These are phyloP conservation scores for Basipetospora chlamydospora DNA, from an alignment of 2,329 filamentous ascomycete genomes.

Conservation along the genomic window DNA sequence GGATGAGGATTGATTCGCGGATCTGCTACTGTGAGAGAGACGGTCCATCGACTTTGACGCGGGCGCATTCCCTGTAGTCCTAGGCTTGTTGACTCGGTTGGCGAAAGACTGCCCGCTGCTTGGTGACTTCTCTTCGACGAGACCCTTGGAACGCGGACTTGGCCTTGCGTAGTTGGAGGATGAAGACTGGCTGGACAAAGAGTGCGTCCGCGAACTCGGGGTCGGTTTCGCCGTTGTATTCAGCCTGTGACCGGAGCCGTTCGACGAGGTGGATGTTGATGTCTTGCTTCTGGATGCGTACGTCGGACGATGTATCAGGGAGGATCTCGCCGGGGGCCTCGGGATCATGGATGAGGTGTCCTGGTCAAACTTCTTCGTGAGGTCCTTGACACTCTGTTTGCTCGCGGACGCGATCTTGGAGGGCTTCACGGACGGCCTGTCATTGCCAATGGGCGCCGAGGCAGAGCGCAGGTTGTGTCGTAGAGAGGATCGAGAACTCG, in stretches of 20 bases:
- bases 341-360: slow-evolving; percentile 20
- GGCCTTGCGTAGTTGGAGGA: background rate
- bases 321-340: slow-evolving; percentile 2
- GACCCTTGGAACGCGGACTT: too few relatives aligned
- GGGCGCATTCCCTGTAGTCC: slow-evolving; percentile 16
- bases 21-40: slow-evolving; percentile 19
- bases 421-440: slow-evolving; percentile 17
- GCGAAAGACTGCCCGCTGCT: slow-evolving; percentile 44
- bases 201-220: slow-evolving; percentile 3
- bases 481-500: slow-evolving; percentile 22
- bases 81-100: slow-evolving; percentile 37
- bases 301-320: slow-evolving; percentile 4
- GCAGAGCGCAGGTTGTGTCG: slow-evolving; percentile 35
- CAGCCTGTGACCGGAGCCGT: background rate
- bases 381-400: slow-evolving; percentile 63
- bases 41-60: slow-evolving; percentile 29
- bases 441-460: slow-evolving; percentile 40
- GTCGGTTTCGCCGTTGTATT: slow-evolving; percentile 1
- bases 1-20: slow-evolving; percentile 13
- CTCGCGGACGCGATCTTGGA: slow-evolving; percentile 13
- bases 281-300: slow-evolving; percentile 2
- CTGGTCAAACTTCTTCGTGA: slow-evolving; percentile 67
- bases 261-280: background rate
- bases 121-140: too few relatives aligned
- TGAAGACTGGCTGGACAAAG: background rate